Percentiles rank a stretch among this genome's conserved stretches.
These are phyloP conservation scores for Halocafeteria seosinensis DNA, from an alignment of 108 stramenopile species.

Conservation along the genomic window DNA sequence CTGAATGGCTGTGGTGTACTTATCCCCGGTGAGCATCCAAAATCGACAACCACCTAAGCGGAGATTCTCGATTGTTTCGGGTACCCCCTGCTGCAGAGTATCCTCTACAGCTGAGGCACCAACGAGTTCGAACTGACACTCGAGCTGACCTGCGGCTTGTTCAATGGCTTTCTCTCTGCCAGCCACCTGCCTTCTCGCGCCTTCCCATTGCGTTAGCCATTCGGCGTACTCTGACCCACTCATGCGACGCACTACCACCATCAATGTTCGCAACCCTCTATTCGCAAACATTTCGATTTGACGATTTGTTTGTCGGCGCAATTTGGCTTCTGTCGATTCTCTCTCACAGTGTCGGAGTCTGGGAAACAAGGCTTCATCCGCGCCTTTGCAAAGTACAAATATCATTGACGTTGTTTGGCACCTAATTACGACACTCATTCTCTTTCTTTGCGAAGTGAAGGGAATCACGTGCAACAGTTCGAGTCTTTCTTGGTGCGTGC, in stretches of 20 bases:
- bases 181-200: conserved; percentile 48
- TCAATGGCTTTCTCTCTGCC: conserved; percentile 23
- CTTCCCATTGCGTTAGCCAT: conserved; percentile 54
- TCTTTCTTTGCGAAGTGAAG: too few species aligned
- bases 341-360: too few species aligned
- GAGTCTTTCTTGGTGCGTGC: too few species aligned
- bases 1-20: conserved; percentile 41
- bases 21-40: conserved; percentile 44
- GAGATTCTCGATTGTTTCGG: conserved; percentile 26
- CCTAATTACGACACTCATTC: too few species aligned
- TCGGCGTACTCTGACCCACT: conserved; percentile 46
- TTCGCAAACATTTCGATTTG: too few species aligned
- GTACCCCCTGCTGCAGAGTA: conserved; percentile 35
- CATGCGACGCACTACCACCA: conserved; percentile 29
- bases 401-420: too few species aligned
- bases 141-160: conserved; percentile 21
- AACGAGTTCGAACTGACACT: conserved; percentile 19
- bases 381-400: too few species aligned
- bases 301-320: too few species aligned
- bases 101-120: conserved; percentile 40
- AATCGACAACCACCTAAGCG: conserved; percentile 32
- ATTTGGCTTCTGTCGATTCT: too few species aligned
- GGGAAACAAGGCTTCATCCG: too few species aligned
- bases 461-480: too few species aligned
- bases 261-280: conserved; percentile 25